A percentile compares a stretch with the other conserved stretches of the same genome.
phyloP scores from a whole-genome alignment of 2,329 filamentous ascomycete genomes.

The Xylariaceae sp. region DNA sequence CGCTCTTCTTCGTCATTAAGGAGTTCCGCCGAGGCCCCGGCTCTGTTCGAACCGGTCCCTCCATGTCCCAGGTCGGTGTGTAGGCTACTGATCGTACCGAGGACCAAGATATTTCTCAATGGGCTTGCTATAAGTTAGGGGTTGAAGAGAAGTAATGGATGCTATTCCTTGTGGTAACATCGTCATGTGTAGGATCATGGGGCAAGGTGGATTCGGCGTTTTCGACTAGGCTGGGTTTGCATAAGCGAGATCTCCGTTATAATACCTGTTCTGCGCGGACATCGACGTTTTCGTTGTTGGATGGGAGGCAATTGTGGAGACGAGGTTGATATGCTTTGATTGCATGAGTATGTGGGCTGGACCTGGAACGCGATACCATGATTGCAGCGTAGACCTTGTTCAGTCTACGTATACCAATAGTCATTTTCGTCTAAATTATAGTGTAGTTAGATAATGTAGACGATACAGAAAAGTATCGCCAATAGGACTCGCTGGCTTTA shows the following conservation, averaged over 20 bases:
- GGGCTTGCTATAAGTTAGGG: conserved; percentile 5
- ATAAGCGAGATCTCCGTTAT: neutral
- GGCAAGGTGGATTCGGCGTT: conserved; percentile 9
- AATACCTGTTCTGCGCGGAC: conserved; percentile 2
- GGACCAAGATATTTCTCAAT: conserved; percentile 5
- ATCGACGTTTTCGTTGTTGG: neutral
- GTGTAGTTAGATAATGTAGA: conserved; percentile 19
- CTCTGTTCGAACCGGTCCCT: conserved; percentile 47
- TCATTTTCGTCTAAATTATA: conserved; percentile 13
- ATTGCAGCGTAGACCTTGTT: conserved; percentile 5
- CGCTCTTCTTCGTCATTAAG: conserved; percentile 57
- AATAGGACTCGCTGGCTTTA: conserved; percentile 3
- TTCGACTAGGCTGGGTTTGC: neutral
- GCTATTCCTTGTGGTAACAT: neutral
- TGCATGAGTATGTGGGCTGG: conserved; percentile 5
- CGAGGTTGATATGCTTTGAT: conserved; percentile 4
- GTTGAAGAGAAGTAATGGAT: conserved; percentile 9
- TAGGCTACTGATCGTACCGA: conserved; percentile 34
- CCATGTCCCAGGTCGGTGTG: conserved; percentile 60
- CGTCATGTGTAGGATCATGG: conserved; percentile 10
- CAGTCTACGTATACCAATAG: conserved; percentile 8
- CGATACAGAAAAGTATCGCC: conserved; percentile 17
- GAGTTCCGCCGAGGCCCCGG: conserved; percentile 55
- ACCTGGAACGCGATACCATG: conserved; percentile 13
- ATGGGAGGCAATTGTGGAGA: neutral